Percentiles rank a stretch among this genome's conserved stretches.
These are phyloP conservation scores for Ilex asprella DNA, from an alignment of 257 asterid species.

Conservation along the genomic window DNA sequence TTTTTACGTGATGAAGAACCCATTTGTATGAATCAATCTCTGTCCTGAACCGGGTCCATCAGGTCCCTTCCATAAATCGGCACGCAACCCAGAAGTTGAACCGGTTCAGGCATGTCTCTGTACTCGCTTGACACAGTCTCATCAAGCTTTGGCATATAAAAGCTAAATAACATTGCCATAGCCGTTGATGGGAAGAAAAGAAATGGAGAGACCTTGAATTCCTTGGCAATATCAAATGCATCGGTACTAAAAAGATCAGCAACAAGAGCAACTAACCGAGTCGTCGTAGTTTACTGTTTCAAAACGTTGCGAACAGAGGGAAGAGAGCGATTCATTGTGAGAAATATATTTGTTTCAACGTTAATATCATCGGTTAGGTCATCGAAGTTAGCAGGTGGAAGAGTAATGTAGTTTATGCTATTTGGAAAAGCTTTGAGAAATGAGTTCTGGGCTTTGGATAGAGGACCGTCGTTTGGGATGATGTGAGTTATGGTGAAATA, in stretches of 20 bases:
- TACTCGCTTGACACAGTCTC: conserved; percentile 44
- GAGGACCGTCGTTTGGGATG: conserved; percentile 50
- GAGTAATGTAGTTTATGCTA: conserved; percentile 12
- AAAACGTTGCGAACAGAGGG: conserved; percentile 32
- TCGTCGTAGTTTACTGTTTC: conserved; percentile 5
- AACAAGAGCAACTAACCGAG: conserved; percentile 40
- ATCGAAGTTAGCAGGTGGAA: conserved; percentile 42
- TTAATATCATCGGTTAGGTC: conserved; percentile 37
- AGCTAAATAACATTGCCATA: no score
- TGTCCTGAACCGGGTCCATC: conserved; percentile 54
- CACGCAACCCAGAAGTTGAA: conserved; percentile 53
- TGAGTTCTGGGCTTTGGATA: conserved; percentile 32
- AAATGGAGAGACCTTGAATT: no score
- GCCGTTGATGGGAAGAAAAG: no score
- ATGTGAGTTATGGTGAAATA: conserved; percentile 42
- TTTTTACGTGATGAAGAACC: conserved; percentile 38
- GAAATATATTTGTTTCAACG: conserved; percentile 50
- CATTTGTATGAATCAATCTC: conserved; percentile 52
- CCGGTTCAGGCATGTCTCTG: conserved; percentile 40
- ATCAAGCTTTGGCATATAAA: no score
- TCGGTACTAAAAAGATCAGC: conserved; percentile 79
- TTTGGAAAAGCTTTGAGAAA: conserved; percentile 51
- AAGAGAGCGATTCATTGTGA: conserved; percentile 56
- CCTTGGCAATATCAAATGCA: no score
- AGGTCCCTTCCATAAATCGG: conserved; percentile 55